Evolutionary conservation across 352 stramenopile genomes (phyloP), one percentile per base, ranked within the genome.

Genomic region (Sclerospora graminicola): DNA sequence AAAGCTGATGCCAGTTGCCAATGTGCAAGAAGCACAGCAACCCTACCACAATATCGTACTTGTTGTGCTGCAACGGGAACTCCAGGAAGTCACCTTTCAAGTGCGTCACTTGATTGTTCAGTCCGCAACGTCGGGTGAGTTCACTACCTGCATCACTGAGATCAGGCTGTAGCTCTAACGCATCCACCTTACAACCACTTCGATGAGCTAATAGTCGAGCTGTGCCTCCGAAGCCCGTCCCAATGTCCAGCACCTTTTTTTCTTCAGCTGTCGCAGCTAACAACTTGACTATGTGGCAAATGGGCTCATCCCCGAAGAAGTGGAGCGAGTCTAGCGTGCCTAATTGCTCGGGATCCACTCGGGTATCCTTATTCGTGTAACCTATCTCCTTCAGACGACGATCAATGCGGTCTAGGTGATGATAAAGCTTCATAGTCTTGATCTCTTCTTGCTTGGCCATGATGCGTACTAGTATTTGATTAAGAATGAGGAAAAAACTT

Each of bases 361-460:
- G 11, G 1, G 41, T 20, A 28, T 60, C 49, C 7, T 54, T 39
- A 50, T n/a, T 56, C 14, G 42, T 55, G 35, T 57, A 57, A 32
- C 50, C 53, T 26, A 57, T 35, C 8, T 62, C 31, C 8, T 41
- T 39, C 14, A 93, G 59, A 13, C 79, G 73, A 35, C 67, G 78
- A 54, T 88, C 63, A 48, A 93, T 84, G 29, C 81, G 78, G 20
- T 89, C 78, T 32, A 93, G 36, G 38, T 87, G 68, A 31, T 65
- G 66, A 54, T 93, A 90, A 13, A 90, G 63, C 68, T 93, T 87
- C 76, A 93, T 90, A 35, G 81, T 87, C 65, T 93, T 93, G 65
- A 93, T 93, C 41, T 81, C 66, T 8, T 73, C 49, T 21, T 79
- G 33, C 18, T 66, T 62, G n/a, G 31, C 16, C 53, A 50, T 60